Percentiles rank a stretch among this genome's conserved stretches.
Conservation (phyloP, 306 rosid species). For the Ziziphus jujuba region DNA sequence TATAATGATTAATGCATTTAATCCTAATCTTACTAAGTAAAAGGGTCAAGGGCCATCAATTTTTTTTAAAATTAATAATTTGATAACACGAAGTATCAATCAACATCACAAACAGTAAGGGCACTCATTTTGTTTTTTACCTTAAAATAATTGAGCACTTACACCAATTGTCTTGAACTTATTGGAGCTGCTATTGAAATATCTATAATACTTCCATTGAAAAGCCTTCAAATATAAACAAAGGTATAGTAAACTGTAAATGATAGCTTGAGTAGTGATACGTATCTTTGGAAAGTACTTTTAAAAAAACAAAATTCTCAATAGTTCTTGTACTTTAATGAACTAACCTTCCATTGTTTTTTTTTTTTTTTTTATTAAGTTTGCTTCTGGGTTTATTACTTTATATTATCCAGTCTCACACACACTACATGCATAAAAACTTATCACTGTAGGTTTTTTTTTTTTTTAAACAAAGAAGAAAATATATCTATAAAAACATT, state of each 20-base stretch:
- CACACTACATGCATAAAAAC: background rate
- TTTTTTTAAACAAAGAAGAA: too few species aligned
- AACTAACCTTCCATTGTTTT: background rate
- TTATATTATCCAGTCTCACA: conserved; percentile 5
- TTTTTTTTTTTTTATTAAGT: background rate
- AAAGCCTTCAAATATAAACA: too few species aligned
- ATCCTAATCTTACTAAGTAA: background rate
- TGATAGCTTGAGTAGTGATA: too few species aligned
- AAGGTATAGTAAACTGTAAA: too few species aligned
- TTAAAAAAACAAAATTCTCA: too few species aligned
- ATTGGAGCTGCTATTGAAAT: conserved; percentile 8
- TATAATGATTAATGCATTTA: too few species aligned
- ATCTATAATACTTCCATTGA: background rate
- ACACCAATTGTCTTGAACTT: conserved; percentile 7
- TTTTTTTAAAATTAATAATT: background rate
- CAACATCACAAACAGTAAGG: conserved; percentile 24
- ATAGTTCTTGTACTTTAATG: too few species aligned
- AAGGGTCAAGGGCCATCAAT: background rate
- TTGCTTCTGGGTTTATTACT: background rate
- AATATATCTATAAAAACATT: background rate
- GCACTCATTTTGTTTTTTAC: conserved; percentile 9
- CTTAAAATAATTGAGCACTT: conserved; percentile 29
- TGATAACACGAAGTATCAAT: background rate
- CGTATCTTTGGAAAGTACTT: too few species aligned
- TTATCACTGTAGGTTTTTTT: too few species aligned